A percentile compares a stretch with the other conserved stretches of the same genome.
phyloP scores from a whole-genome alignment of 2,329 filamentous ascomycete species.

The Claviceps quebecensis region DNA sequence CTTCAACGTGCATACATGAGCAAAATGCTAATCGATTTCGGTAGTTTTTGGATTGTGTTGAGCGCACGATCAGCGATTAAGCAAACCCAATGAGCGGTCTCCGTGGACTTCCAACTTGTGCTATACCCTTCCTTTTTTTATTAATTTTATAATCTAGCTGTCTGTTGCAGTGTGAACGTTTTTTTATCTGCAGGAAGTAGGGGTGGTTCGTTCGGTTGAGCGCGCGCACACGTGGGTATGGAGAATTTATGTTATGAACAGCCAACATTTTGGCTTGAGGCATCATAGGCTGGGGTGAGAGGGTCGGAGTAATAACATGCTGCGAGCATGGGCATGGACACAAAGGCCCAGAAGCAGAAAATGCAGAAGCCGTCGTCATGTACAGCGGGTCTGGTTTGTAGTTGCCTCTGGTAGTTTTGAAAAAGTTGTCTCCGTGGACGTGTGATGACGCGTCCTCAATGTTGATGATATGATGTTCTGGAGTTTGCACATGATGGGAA shows the following conservation, averaged over 20 bases:
- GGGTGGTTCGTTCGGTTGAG: neutral
- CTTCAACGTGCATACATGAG: too few relatives aligned
- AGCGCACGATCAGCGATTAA: slow-evolving; percentile 7
- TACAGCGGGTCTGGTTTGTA: neutral
- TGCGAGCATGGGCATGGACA: neutral
- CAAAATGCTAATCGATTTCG: neutral
- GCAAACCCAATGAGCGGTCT: neutral
- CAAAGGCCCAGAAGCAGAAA: neutral
- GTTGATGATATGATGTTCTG: too few relatives aligned
- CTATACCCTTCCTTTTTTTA: neutral
- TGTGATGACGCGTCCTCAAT: too few relatives aligned
- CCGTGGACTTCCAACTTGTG: neutral
- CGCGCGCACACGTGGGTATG: neutral
- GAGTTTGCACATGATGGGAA: too few relatives aligned
- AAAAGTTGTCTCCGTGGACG: neutral
- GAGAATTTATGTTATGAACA: neutral
- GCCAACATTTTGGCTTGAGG: neutral
- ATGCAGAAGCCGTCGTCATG: neutral
- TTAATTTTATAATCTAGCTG: neutral
- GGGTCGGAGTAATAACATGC: neutral
- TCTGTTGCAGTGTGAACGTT: neutral
- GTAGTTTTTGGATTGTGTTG: slow-evolving; percentile 11
- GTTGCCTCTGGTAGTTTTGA: neutral
- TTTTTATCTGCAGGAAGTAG: neutral
- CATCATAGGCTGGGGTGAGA: neutral